Evolutionary conservation across 257 asterid species (phyloP).

Genomic region (Solanum paucissectum): DNA sequence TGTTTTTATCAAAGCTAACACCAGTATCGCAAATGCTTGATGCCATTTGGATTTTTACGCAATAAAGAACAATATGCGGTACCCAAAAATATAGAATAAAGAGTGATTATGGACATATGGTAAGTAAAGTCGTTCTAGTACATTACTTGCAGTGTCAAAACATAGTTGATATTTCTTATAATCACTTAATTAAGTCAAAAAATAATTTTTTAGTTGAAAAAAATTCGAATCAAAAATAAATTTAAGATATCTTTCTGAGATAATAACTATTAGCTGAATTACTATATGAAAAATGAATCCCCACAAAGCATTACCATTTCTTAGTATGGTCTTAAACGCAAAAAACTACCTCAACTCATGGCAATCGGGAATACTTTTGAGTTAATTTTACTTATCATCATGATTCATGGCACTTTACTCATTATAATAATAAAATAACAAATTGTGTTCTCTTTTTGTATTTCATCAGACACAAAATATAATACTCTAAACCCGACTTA

Average conservation of each 20-base stretch:
- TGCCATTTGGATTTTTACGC: background rate
- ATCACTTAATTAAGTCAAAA: background rate
- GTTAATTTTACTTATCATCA: background rate
- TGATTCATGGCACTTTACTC: background rate
- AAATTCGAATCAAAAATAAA: accelerated
- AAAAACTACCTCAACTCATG: background rate
- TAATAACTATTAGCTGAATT: background rate
- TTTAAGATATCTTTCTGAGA: background rate
- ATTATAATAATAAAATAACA: background rate
- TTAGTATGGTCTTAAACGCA: background rate
- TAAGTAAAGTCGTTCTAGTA: background rate
- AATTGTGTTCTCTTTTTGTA: background rate
- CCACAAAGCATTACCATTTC: background rate
- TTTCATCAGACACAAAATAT: background rate
- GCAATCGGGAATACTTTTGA: background rate
- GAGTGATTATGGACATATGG: background rate
- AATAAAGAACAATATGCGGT: background rate
- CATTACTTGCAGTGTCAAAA: background rate
- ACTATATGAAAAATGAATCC: no score
- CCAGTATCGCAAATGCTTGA: background rate
- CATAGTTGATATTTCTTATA: background rate
- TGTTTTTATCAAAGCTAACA: background rate
- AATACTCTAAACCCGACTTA: background rate
- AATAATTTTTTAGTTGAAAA: background rate
- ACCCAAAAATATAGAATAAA: background rate